phyloP scores from a whole-genome alignment of 768 basidiomycete genomes.

The Asterophora lycoperdoides region DNA sequence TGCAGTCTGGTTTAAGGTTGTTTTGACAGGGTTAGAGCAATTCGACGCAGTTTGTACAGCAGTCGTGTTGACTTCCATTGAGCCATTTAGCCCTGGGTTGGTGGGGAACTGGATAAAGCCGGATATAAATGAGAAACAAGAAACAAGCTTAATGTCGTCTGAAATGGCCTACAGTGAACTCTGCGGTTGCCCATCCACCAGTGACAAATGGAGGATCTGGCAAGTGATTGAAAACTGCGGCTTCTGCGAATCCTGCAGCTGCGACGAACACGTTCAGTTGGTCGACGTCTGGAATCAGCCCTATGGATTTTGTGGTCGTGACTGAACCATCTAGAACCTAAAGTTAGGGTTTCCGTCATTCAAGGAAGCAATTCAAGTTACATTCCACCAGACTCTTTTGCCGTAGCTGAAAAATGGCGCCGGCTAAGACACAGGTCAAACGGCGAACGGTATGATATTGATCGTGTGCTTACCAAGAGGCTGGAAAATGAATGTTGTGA shows the following conservation, averaged over 20 bases:
- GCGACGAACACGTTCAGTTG: slow-evolving; percentile 53
- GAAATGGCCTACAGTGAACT: slow-evolving; percentile 40
- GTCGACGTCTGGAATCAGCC: slow-evolving; percentile 39
- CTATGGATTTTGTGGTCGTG: slow-evolving; percentile 38
- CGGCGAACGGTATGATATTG: slow-evolving; percentile 20
- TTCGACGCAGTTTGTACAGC: slow-evolving; percentile 44
- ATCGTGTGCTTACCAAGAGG: slow-evolving; percentile 45
- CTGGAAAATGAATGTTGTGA: slow-evolving; percentile 46
- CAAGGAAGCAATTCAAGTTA: slow-evolving; percentile 10
- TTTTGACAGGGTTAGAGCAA: slow-evolving; percentile 38
- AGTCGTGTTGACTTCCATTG: slow-evolving; percentile 48
- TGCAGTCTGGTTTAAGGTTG: slow-evolving; percentile 17
- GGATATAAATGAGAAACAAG: background rate
- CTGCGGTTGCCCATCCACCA: slow-evolving; percentile 48
- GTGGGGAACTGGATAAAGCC: slow-evolving; percentile 35
- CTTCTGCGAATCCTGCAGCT: slow-evolving; percentile 53
- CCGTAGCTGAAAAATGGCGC: slow-evolving; percentile 37
- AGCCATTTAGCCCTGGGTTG: slow-evolving; percentile 44
- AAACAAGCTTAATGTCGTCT: background rate
- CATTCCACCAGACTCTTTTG: slow-evolving; percentile 22
- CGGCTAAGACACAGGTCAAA: slow-evolving; percentile 27
- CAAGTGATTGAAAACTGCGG: slow-evolving; percentile 40
- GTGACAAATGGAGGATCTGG: slow-evolving; percentile 56
- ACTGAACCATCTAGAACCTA: slow-evolving; percentile 31
- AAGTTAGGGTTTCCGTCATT: background rate